These are phyloP conservation scores for Corchorus olitorius DNA, from an alignment of 345 rosid genomes.

Conservation along the genomic window DNA sequence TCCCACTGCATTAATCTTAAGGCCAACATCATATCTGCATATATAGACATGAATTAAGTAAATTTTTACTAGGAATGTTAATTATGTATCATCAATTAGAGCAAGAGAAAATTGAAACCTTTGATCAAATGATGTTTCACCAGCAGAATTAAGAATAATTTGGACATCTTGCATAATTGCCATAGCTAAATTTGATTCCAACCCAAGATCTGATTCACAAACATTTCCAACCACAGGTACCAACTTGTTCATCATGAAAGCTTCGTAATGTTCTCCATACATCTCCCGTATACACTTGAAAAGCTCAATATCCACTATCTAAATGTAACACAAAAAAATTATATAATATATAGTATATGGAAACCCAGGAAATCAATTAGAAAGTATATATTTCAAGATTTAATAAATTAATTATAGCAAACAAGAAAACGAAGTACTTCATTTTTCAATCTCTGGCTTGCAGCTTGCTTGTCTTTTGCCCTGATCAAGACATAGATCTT, in stretches of 20 bases:
- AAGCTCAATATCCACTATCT: slow-evolving; percentile 19
- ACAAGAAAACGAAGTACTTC: slow-evolving; percentile 1
- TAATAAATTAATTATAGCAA: too few species aligned
- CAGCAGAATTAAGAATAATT: slow-evolving; percentile 74
- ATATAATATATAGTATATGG: too few species aligned
- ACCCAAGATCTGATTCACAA: slow-evolving; percentile 24
- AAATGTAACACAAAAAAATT: too few species aligned
- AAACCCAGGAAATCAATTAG: too few species aligned
- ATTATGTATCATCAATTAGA: too few species aligned
- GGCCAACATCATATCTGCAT: slow-evolving; percentile 68
- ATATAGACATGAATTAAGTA: too few species aligned
- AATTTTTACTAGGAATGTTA: neutral
- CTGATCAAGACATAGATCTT: slow-evolving; percentile 34
- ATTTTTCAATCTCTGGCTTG: slow-evolving; percentile 24
- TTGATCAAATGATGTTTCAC: slow-evolving; percentile 72
- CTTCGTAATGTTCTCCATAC: slow-evolving; percentile 31
- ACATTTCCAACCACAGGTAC: slow-evolving; percentile 40
- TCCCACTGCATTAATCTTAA: slow-evolving; percentile 67
- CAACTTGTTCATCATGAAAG: slow-evolving; percentile 33
- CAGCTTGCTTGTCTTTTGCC: slow-evolving; percentile 23
- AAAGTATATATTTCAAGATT: too few species aligned
- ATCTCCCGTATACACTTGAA: slow-evolving; percentile 23
- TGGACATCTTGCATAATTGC: slow-evolving; percentile 57
- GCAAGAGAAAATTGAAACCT: slow-evolving; percentile 27
- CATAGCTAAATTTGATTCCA: neutral